Percentiles rank a stretch among this genome's conserved stretches.
Conservation (phyloP, 2,329 filamentous ascomycete genomes). For the Alternaria tenuissima region DNA sequence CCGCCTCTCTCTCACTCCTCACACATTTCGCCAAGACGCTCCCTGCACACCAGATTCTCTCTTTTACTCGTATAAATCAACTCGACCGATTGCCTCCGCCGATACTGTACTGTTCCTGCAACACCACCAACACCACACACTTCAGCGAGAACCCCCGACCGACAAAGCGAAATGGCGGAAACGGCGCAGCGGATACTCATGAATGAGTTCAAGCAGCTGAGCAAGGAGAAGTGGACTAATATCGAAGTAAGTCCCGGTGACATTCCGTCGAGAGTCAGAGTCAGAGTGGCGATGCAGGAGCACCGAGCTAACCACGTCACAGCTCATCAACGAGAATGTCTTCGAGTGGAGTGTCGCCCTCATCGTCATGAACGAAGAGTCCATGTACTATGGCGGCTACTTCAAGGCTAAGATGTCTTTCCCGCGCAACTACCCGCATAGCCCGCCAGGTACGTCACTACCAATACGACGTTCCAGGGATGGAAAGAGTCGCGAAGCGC, state of each 20-base stretch:
- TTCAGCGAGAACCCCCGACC: slow-evolving; percentile 6
- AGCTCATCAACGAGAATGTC: slow-evolving; percentile 83
- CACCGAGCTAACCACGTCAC: slow-evolving; percentile 34
- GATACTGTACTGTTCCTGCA: slow-evolving; percentile 13
- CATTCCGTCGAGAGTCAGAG: neutral
- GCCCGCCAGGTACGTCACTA: slow-evolving; percentile 69
- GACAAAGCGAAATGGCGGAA: slow-evolving; percentile 36
- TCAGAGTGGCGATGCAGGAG: slow-evolving; percentile 19
- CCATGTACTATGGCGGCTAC: slow-evolving; percentile 90
- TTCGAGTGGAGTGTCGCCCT: slow-evolving; percentile 88
- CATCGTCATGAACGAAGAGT: slow-evolving; percentile 92
- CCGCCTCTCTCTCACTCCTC: slow-evolving; percentile 16
- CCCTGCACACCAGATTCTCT: slow-evolving; percentile 6
- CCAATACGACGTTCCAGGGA: neutral
- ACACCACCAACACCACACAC: slow-evolving; percentile 20
- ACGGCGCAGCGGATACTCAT: slow-evolving; percentile 82
- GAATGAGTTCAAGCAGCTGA: slow-evolving; percentile 83
- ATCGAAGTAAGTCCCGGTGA: slow-evolving; percentile 70
- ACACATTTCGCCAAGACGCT: slow-evolving; percentile 3
- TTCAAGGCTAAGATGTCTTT: slow-evolving; percentile 92
- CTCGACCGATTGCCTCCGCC: slow-evolving; percentile 3
- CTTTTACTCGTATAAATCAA: slow-evolving; percentile 6
- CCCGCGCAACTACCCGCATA: slow-evolving; percentile 86
- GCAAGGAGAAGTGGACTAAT: slow-evolving; percentile 92
- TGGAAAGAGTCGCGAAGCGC: slow-evolving; percentile 2